A percentile compares a stretch with the other conserved stretches of the same genome.
phyloP scores from a whole-genome alignment of 2,329 filamentous ascomycete species.

The Tolypocladium ophioglossoides region DNA sequence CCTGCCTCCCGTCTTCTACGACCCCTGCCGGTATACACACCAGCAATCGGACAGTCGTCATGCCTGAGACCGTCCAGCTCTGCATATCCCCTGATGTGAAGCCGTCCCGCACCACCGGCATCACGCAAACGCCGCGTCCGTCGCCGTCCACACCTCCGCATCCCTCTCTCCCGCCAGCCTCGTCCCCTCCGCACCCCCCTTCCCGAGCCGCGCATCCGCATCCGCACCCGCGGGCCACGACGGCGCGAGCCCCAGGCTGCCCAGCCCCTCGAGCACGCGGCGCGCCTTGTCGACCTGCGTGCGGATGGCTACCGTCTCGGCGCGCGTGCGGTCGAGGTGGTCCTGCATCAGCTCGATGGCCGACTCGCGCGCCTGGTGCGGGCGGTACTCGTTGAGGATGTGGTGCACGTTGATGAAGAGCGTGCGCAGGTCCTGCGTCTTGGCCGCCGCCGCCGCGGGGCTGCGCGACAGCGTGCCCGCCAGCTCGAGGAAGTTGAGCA shows the following conservation, averaged over 20 bases:
- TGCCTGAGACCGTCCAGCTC: neutral
- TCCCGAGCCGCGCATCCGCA: constrained; percentile 5
- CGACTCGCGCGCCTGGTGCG: constrained; percentile 83
- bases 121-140: constrained; percentile 30
- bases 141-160: constrained; percentile 28
- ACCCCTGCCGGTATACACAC: neutral
- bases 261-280: constrained; percentile 60
- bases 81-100: neutral
- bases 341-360: constrained; percentile 82
- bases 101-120: neutral
- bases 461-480: constrained; percentile 36
- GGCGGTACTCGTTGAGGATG: constrained; percentile 86
- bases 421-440: constrained; percentile 68
- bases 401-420: constrained; percentile 88
- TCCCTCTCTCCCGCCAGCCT: constrained; percentile 14
- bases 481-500: constrained; percentile 84
- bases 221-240: constrained; percentile 1
- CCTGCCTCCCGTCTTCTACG: neutral
- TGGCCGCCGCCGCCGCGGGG: constrained; percentile 47
- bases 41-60: neutral
- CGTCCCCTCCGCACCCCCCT: constrained; percentile 6
- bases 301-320: constrained; percentile 61
- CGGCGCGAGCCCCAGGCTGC: constrained; percentile 31
- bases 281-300: constrained; percentile 63
- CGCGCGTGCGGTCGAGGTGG: constrained; percentile 60